Evolutionary conservation across 2,329 filamentous ascomycete species (phyloP).

Genomic region (Colletotrichum melonis): DNA sequence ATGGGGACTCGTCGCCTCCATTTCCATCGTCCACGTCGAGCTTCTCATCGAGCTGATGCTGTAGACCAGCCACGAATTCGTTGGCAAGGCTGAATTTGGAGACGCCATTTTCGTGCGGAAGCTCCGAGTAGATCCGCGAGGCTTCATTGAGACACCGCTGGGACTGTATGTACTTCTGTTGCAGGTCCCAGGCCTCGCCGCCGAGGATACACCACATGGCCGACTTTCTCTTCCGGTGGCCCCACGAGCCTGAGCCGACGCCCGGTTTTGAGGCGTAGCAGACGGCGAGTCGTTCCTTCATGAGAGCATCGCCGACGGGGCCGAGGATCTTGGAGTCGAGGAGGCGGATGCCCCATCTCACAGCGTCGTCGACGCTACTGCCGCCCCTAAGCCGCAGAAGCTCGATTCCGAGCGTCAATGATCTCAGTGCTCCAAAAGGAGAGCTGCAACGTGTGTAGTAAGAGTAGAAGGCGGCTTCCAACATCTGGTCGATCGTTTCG

Average conservation of each 20-base stretch:
- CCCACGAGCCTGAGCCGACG: constrained; percentile 70
- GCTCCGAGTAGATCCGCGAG: constrained; percentile 61
- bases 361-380: constrained; percentile 85
- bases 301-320: constrained; percentile 79
- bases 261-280: constrained; percentile 84
- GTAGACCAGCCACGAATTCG: constrained; percentile 63
- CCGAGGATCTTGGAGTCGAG: constrained; percentile 84
- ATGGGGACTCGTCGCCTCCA: constrained; percentile 40
- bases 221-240: constrained; percentile 82
- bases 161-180: constrained; percentile 82
- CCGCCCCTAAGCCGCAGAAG: constrained; percentile 85
- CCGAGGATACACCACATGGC: constrained; percentile 89
- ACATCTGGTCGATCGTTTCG: constrained; percentile 86
- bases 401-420: constrained; percentile 81
- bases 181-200: constrained; percentile 84
- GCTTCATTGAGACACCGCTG: constrained; percentile 82
- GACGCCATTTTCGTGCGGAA: constrained; percentile 63
- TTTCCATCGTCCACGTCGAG: constrained; percentile 48
- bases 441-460: constrained; percentile 87
- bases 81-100: constrained; percentile 62
- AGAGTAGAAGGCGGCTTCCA: constrained; percentile 92
- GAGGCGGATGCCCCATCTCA: constrained; percentile 83
- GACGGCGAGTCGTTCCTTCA: constrained; percentile 86
- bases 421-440: constrained; percentile 83
- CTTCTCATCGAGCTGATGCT: constrained; percentile 60